Conservation (phyloP, 192 early-diverging fungal species). For the Gryganskiella cystojenkinii region DNA sequence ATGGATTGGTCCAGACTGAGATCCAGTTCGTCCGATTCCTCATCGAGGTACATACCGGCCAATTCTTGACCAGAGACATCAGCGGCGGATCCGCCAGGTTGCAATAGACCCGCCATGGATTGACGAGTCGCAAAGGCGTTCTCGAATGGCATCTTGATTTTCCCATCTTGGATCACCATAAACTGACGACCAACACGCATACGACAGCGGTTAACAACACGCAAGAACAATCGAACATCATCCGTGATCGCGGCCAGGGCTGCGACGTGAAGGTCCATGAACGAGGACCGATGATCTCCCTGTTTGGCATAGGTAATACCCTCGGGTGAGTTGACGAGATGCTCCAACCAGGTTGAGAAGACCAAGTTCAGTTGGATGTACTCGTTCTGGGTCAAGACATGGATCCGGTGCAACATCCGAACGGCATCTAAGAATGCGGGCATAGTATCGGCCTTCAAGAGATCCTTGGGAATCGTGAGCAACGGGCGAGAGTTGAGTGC, state of each 20-base stretch:
- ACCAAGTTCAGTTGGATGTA: conserved; percentile 63
- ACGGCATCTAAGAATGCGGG: conserved; percentile 64
- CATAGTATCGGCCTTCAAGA: conserved; percentile 60
- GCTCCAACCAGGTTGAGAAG: conserved; percentile 62
- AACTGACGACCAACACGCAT: conserved; percentile 74
- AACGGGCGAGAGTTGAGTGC: conserved; percentile 29
- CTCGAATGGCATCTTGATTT: conserved; percentile 50
- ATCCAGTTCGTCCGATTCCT: conserved; percentile 48
- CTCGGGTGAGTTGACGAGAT: conserved; percentile 63
- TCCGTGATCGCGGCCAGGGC: conserved; percentile 66
- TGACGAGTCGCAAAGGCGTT: conserved; percentile 41
- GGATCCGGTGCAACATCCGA: conserved; percentile 59
- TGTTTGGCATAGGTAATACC: conserved; percentile 62
- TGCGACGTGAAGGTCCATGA: conserved; percentile 66
- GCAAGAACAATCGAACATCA: conserved; percentile 63
- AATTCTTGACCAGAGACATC: conserved; percentile 49
- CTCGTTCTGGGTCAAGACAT: conserved; percentile 67
- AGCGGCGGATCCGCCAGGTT: conserved; percentile 43
- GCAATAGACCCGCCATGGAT: conserved; percentile 41
- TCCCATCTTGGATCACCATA: conserved; percentile 47
- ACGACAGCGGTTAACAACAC: conserved; percentile 65
- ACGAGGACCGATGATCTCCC: conserved; percentile 66
- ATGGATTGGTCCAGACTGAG: conserved; percentile 46
- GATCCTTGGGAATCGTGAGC: conserved; percentile 53
- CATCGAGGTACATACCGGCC: conserved; percentile 50